Percentiles rank a stretch among this genome's conserved stretches.
Conservation (phyloP, 768 basidiomycete genomes). For the Termitomyces sp. region DNA sequence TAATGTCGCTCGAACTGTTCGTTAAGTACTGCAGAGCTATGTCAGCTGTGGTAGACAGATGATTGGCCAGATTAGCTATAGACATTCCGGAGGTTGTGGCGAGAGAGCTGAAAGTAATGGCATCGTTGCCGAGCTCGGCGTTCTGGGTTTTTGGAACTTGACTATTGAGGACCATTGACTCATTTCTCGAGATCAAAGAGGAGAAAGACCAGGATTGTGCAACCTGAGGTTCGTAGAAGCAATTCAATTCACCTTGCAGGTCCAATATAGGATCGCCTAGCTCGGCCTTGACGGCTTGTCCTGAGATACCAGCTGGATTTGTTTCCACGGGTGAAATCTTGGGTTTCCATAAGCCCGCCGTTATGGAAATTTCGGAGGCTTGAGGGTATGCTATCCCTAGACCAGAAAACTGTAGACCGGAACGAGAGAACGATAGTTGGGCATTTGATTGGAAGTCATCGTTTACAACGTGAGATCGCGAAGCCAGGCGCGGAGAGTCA, state of each 20-base stretch:
- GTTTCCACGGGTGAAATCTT: not conserved
- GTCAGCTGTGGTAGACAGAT: slow-evolving; percentile 30
- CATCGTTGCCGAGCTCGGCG: slow-evolving; percentile 5
- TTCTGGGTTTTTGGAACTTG: slow-evolving; percentile 1
- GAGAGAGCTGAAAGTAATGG: slow-evolving; percentile 19
- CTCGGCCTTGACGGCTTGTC: not conserved
- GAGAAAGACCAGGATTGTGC: slow-evolving; percentile 10
- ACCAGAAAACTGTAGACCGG: slow-evolving; percentile 18
- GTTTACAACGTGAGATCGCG: slow-evolving; percentile 11
- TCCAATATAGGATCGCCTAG: slow-evolving; percentile 7
- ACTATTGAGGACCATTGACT: not conserved
- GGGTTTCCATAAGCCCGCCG: not conserved
- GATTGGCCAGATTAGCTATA: slow-evolving; percentile 25
- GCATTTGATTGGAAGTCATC: slow-evolving; percentile 33
- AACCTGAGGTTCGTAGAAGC: slow-evolving; percentile 9
- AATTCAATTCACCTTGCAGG: slow-evolving; percentile 12
- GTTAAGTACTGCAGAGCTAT: slow-evolving; percentile 24
- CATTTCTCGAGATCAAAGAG: not conserved
- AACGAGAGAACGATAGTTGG: slow-evolving; percentile 12
- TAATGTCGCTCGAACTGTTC: not conserved
- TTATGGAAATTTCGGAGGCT: not conserved
- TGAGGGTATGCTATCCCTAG: slow-evolving; percentile 11
- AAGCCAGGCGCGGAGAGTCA: slow-evolving; percentile 5
- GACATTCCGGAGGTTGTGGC: slow-evolving; percentile 29
- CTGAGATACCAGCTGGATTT: not conserved